Evolutionary conservation across 192 early-diverging fungal species (phyloP).

Genomic region (Backusella tarrabulga): DNA sequence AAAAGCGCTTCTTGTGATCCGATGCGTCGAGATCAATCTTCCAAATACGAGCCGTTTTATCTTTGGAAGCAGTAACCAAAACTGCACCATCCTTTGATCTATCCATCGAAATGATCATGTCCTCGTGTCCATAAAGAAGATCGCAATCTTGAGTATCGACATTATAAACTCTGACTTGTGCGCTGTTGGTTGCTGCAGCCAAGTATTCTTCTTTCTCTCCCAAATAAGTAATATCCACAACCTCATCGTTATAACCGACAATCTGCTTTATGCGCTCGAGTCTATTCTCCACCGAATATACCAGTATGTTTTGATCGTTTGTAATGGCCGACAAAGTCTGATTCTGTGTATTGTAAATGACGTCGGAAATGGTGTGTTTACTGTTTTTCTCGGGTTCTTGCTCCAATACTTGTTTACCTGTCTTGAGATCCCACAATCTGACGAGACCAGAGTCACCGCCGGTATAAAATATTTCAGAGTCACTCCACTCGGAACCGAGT

Average conservation of each 20-base stretch:
- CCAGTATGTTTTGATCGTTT: constrained; percentile 88
- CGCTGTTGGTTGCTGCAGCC: constrained; percentile 92
- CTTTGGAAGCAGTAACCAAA: constrained; percentile 88
- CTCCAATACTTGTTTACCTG: constrained; percentile 65
- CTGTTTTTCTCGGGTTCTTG: constrained; percentile 71
- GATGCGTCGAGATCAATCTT: constrained; percentile 59
- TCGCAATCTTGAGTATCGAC: constrained; percentile 76
- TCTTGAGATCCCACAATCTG: constrained; percentile 85
- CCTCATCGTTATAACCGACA: constrained; percentile 95
- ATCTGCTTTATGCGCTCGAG: constrained; percentile 76
- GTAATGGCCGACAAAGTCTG: constrained; percentile 73
- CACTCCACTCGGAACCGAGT: constrained; percentile 29
- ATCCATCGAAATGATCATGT: constrained; percentile 83
- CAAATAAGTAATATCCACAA: constrained; percentile 84
- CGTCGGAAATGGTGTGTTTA: constrained; percentile 74
- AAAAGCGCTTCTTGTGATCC: constrained; percentile 44
- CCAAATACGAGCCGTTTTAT: constrained; percentile 88
- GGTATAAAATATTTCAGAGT: constrained; percentile 69
- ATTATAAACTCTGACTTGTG: constrained; percentile 88
- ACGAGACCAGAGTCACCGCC: constrained; percentile 83
- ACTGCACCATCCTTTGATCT: constrained; percentile 66
- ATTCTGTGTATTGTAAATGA: constrained; percentile 54
- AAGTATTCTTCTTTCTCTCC: constrained; percentile 69
- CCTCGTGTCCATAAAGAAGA: constrained; percentile 85
- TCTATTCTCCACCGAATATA: constrained; percentile 58